Evolutionary conservation across 148 eudicot genomes (phyloP), one percentile per base, ranked within the genome.

Genomic region (Spergularia marina): DNA sequence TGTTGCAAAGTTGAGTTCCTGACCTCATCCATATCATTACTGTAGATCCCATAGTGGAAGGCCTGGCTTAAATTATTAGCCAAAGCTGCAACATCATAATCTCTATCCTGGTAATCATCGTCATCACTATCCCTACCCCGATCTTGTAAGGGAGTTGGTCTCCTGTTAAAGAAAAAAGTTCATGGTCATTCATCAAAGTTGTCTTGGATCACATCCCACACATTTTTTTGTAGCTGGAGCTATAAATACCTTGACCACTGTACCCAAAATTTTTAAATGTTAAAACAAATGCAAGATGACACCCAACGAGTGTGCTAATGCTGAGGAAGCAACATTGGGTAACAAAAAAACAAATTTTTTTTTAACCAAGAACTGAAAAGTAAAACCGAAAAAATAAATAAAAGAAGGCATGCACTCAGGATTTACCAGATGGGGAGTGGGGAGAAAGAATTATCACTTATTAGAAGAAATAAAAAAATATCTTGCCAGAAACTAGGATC

Each of bases 21-120:
- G 62, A 94, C 98, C 98, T 91, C 96, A 76, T 89, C 94, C 63
- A 79, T 84, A 58, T 94, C 91, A 78, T 85, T 90, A 80, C 80
- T 81, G 76, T 91, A 91, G 60, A 90, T 87, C 64, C 93, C 97
- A 83, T 87, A 94, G 55, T 83, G 89, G 70, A 94, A 91, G 39
- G 98, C 97, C 82, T 94, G 97, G 82, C 94, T 94, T 65, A 94
- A 79, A 82, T 90, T 91, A 84, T 91, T 91, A 23, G 98, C 98
- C 76, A 94, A 75, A 76, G 98, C 97, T 16, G 97, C 97, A 81
- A 94, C 93, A 80, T 94, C 98, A 84, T 91, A 94, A 78, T 94
- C 98, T 73, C 98, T 86, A 80, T 94, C 98, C 79, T 94, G 98
- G 78, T 91, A 94, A 85, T 94, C 98, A 79, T 94, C 98, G 60